Evolutionary conservation across 2,329 filamentous ascomycete genomes (phyloP).

Genomic region (Colletotrichum tanaceti): DNA sequence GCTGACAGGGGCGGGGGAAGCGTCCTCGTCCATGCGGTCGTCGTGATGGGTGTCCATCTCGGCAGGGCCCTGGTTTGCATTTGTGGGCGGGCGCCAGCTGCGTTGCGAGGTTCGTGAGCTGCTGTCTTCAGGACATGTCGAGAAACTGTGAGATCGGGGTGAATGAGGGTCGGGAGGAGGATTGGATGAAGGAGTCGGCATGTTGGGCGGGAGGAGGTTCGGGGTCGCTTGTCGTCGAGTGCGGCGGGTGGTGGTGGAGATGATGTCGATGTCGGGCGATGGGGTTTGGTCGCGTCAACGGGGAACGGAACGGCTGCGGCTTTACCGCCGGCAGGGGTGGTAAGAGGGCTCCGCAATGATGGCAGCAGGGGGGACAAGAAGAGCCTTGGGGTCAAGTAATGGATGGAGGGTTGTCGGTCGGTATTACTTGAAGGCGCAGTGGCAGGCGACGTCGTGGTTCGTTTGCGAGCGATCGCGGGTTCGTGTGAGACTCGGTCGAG

Average conservation of each 20-base stretch:
- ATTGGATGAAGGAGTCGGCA: conserved; percentile 61
- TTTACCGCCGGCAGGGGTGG: conserved; percentile 39
- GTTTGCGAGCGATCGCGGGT: background rate
- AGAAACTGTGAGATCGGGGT: conserved; percentile 53
- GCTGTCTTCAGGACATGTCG: conserved; percentile 58
- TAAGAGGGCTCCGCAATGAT: conserved; percentile 34
- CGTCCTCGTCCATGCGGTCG: conserved; percentile 43
- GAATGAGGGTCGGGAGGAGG: conserved; percentile 53
- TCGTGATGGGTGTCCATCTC: conserved; percentile 47
- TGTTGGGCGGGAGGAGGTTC: conserved; percentile 44
- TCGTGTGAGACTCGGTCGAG: conserved; percentile 29
- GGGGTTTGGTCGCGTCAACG: conserved; percentile 39
- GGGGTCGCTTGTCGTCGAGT: conserved; percentile 28
- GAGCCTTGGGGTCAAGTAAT: background rate
- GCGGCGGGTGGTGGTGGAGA: conserved; percentile 27
- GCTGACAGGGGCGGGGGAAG: conserved; percentile 45
- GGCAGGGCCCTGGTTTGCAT: conserved; percentile 26
- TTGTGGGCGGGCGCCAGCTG: conserved; percentile 38
- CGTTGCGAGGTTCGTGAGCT: conserved; percentile 38
- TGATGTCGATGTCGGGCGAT: conserved; percentile 39
- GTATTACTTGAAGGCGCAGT: conserved; percentile 7
- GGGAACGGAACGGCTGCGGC: conserved; percentile 39
- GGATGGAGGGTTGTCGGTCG: conserved; percentile 7
- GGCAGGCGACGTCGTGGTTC: conserved; percentile 4
- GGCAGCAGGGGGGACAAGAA: conserved; percentile 29